A percentile compares a stretch with the other conserved stretches of the same genome.
These are phyloP conservation scores for Talaromyces pinophilus DNA, from an alignment of 2,329 filamentous ascomycete genomes.

Conservation along the genomic window DNA sequence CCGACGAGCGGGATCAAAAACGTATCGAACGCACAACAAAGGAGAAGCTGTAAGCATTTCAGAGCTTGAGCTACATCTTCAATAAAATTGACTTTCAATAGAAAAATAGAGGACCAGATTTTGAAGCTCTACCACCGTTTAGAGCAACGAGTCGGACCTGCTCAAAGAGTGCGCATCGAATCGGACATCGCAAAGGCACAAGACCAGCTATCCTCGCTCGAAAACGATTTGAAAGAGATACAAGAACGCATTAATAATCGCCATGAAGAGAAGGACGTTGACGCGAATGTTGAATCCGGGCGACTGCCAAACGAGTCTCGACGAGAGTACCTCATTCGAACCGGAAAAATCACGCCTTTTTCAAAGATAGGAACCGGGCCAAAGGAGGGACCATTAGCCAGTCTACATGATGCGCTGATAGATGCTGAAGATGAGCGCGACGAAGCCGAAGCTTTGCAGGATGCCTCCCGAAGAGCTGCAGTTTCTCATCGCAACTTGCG, in stretches of 20 bases:
- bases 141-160: conserved; percentile 55
- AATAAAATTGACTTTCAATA: conserved; percentile 7
- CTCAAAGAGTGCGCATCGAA: conserved; percentile 48
- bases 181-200: conserved; percentile 66
- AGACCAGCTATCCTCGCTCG: conserved; percentile 63
- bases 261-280: conserved; percentile 57
- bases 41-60: conserved; percentile 47
- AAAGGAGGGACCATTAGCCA: conserved; percentile 62
- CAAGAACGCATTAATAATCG: conserved; percentile 76
- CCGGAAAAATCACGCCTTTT: conserved; percentile 96
- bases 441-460: conserved; percentile 52
- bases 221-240: conserved; percentile 77
- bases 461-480: conserved; percentile 42
- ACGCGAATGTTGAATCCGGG: conserved; percentile 47
- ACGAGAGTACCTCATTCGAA: conserved; percentile 87
- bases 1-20: conserved; percentile 64
- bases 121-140: conserved; percentile 60
- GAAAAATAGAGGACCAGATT: conserved; percentile 67
- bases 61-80: background rate
- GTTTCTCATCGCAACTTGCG: conserved; percentile 72
- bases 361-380: conserved; percentile 69
- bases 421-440: conserved; percentile 74
- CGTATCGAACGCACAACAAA: conserved; percentile 59
- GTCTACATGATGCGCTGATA: conserved; percentile 73
- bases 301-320: conserved; percentile 77